Evolutionary conservation across 441 rosid species (phyloP).

Genomic region (Mallotus repandus): DNA sequence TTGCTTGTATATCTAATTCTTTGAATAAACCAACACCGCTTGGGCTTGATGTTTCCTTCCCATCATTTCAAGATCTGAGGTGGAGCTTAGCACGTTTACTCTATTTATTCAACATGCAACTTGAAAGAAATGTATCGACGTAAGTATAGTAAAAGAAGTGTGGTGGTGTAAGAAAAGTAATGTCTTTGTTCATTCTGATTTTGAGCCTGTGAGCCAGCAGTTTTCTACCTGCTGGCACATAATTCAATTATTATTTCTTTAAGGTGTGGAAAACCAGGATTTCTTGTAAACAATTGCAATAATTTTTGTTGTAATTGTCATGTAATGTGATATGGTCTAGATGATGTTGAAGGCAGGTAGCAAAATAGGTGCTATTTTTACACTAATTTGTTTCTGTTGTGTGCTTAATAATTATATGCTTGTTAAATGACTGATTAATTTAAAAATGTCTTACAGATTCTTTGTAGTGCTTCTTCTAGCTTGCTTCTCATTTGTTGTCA

Average conservation of each 20-base stretch:
- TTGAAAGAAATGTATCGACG: conserved; percentile 93
- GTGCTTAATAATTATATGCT: conserved; percentile 16
- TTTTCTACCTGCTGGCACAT: background rate
- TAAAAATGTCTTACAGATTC: conserved; percentile 50
- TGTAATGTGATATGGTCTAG: background rate
- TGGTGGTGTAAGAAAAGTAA: background rate
- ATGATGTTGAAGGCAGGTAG: background rate
- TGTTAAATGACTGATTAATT: conserved; percentile 20
- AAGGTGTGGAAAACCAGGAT: conserved; percentile 1
- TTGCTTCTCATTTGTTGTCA: conserved; percentile 80
- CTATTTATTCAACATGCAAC: conserved; percentile 81
- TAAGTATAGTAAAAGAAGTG: conserved; percentile 37
- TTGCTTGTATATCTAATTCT: conserved; percentile 84
- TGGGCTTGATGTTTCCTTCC: conserved; percentile 66
- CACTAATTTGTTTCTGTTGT: background rate
- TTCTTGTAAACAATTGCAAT: background rate
- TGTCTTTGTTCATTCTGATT: conserved; percentile 10
- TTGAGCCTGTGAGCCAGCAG: background rate
- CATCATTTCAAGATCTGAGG: conserved; percentile 64
- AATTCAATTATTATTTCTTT: background rate
- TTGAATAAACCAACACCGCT: conserved; percentile 78
- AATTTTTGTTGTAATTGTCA: background rate
- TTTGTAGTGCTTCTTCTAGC: conserved; percentile 71
- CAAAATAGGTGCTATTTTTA: background rate
- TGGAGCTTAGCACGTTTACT: conserved; percentile 75